Evolutionary conservation across 441 rosid species (phyloP).

Genomic region (Francoa sonchifolia): DNA sequence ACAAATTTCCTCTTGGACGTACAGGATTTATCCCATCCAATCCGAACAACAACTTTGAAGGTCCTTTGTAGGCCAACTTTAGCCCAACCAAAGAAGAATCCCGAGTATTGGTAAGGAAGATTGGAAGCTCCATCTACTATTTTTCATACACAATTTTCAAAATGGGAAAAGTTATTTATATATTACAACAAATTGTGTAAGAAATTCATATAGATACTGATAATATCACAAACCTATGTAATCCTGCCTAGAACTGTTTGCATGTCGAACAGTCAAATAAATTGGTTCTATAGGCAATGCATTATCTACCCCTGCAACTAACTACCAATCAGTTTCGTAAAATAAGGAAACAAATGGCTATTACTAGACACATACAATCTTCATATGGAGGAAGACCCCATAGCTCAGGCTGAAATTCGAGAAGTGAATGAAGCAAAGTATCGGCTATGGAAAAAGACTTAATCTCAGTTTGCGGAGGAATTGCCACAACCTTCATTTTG

Average conservation of each 20-base stretch:
- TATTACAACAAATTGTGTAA: too few relatives aligned
- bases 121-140: slow-evolving; percentile 12
- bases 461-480: slow-evolving; percentile 26
- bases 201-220: too few relatives aligned
- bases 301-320: slow-evolving; percentile 19
- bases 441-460: slow-evolving; percentile 28
- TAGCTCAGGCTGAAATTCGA: slow-evolving; percentile 26
- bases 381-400: slow-evolving; percentile 39
- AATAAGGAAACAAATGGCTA: background rate
- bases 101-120: slow-evolving; percentile 22
- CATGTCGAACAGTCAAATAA: slow-evolving; percentile 9
- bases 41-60: slow-evolving; percentile 20
- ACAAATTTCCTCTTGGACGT: slow-evolving; percentile 12
- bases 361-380: slow-evolving; percentile 19
- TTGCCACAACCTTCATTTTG: slow-evolving; percentile 28
- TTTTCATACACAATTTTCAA: background rate
- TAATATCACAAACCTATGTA: slow-evolving; percentile 13
- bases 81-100: slow-evolving; percentile 27
- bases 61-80: slow-evolving; percentile 7
- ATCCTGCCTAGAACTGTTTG: slow-evolving; percentile 14
- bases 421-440: slow-evolving; percentile 24
- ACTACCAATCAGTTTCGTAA: background rate
- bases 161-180: too few relatives aligned
- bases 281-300: slow-evolving; percentile 26
- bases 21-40: slow-evolving; percentile 9